Base-by-base conservation (phyloP, 1,284 basidiomycete genomes). In the Ustilago vetiveriae region DNA sequence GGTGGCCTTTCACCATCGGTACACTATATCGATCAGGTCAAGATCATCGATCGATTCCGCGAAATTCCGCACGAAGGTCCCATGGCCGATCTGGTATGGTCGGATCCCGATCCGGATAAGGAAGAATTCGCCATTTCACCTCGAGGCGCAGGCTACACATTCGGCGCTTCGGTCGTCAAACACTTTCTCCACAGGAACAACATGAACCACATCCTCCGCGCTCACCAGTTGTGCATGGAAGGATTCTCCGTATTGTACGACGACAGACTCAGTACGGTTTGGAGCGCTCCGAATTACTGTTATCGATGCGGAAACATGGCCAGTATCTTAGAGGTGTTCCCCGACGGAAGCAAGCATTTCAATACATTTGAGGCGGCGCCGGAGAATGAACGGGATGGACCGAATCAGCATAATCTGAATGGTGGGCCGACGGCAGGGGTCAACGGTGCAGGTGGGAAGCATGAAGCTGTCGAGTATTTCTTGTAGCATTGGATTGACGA, bases 31-130 rank as follows among this genome's bases (percentile, higher is more conserved):
- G 96, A 99, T 85, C 96, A 99, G 84, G 95, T 99, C 83, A 98
- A 98, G 84, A 92, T 98, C 44, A 92, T 98, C 45, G 96, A 98
- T 85, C 90, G 96, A 46, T 98, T 98, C 86, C 87, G 95, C 92
- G 96, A 99, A 85, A 98, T 99, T 63, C 96, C 96, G 37, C 96
- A 98, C 80, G 96, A 99, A 84, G 96, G 96, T 2, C 95, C 96
- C 5, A 98, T 99, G 94, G 95, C 95, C n/a, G 96, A 99, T 85
- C 87, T 99, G 22, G 96, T 99, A 3, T 99, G 96, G 96, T 97
- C 94, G 39, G 96, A 99, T 86, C 96, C 96, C 27, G 96, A 99
- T 84, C 90, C 93, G 39, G 95, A 98, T 83, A 98, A 98, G 83
- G 95, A 98, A 82, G 96, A 98, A 80, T 98, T 98, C 82, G 95